These are phyloP conservation scores for Cyclospora cayetanensis DNA, from an alignment of 169 alveolate genomes.

Conservation along the genomic window DNA sequence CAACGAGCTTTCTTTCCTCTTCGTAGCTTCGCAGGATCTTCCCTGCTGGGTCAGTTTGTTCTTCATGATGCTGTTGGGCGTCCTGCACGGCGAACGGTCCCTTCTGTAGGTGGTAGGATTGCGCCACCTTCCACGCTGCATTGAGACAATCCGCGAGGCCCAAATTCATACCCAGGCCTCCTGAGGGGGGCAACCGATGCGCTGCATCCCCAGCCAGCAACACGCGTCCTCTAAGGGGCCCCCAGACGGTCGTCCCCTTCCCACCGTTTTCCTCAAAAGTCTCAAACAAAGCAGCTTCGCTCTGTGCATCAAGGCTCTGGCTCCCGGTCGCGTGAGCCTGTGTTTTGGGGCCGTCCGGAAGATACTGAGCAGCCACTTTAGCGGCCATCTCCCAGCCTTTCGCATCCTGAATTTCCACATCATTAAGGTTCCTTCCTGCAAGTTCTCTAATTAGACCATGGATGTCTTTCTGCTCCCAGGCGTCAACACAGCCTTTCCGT, in stretches of 20 bases:
- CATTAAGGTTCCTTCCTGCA: constrained; percentile 28
- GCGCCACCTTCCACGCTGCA: constrained; percentile 82
- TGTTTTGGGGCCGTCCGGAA: constrained; percentile 5
- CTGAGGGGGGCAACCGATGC: constrained; percentile 94
- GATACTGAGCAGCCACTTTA: constrained; percentile 42
- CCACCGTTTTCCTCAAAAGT: background rate
- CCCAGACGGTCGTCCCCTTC: background rate
- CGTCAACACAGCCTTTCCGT: background rate
- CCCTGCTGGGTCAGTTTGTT: background rate
- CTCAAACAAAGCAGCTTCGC: background rate
- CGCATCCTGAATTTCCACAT: constrained; percentile 49
- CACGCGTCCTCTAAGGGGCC: constrained; percentile 67
- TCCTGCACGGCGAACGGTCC: constrained; percentile 1
- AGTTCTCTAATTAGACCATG: background rate
- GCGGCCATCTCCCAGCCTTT: constrained; percentile 68
- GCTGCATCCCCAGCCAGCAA: constrained; percentile 94
- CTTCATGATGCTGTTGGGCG: background rate
- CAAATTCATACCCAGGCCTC: constrained; percentile 95
- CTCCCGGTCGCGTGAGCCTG: background rate
- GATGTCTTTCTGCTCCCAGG: background rate
- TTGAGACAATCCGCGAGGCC: constrained; percentile 91
- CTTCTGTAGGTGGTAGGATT: constrained; percentile 67
- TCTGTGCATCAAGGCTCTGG: background rate
- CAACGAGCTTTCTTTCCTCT: constrained; percentile 67
- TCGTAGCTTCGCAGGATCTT: constrained; percentile 54